Evolutionary conservation across 805 yeast genomes (phyloP), one percentile per base, ranked within the genome.

Genomic region (Wickerhamiella slavikovae): DNA sequence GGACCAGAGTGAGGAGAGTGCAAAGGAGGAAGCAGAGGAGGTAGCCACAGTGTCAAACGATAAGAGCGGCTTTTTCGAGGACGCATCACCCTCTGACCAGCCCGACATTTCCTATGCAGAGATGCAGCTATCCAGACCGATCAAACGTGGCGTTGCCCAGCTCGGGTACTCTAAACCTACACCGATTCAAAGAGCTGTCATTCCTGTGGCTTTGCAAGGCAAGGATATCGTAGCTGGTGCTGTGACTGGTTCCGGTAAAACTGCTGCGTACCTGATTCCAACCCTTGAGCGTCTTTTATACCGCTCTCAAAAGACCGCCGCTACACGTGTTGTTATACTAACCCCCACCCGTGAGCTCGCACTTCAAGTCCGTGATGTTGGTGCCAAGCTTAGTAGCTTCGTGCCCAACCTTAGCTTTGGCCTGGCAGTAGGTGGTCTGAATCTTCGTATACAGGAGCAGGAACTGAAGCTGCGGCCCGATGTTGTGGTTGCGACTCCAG

Each of bases 161-260:
- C 58, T 89, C 22, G 92, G 92, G 5, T 89, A 83, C 49, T 48
- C 69, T n/a, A 66, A 64, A 29, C 98, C 98, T 5, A 76, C 95
- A 0, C 93, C 94, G 10, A 79, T 89, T 56, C 98, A 89, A 58
- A 62, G 83, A 36, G 77, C 94, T 1, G 69, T 92, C 6, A 83
- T 89, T 37, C 98, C 99, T 10, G 71, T 85, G 33, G 93, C 94
- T 1, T 60, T 89, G 24, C 50, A 78, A 37, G 99, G 99, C 44
- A 85, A 79, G 48, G 99, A 89, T 54, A 70, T 89, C 29, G 94
- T 89, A 44, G 99, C 96, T 12, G 96, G 96, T 60, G 99, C 99
- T 21, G 93, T 79, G 15, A 89, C 99, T 4, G 99, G 99, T 58
- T 85, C 96, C 14, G 99, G 99, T 66, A 89, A 89, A 52, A 89